Conservation (phyloP, 2,329 filamentous ascomycete species). For the Mycosphaerella sp. region DNA sequence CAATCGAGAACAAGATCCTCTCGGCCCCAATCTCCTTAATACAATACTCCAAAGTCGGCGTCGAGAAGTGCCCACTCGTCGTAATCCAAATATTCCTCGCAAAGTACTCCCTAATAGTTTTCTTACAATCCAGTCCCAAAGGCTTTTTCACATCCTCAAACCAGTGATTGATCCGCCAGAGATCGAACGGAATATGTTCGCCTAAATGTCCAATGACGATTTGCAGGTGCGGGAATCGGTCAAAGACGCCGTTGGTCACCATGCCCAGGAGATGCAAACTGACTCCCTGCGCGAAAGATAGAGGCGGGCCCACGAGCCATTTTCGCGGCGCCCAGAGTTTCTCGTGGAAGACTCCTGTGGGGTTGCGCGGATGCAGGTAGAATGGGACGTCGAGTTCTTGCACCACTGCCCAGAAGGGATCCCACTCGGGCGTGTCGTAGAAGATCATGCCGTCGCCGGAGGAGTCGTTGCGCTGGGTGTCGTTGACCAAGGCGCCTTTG, state of each 20-base stretch:
- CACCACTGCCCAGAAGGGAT: constrained; percentile 55
- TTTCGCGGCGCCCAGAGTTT: constrained; percentile 54
- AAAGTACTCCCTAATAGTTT: constrained; percentile 49
- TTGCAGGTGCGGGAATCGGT: constrained; percentile 44
- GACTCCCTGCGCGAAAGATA: constrained; percentile 55
- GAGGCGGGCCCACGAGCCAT: constrained; percentile 55
- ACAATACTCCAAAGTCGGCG: constrained; percentile 47
- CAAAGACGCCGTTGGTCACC: constrained; percentile 48
- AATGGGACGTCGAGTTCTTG: constrained; percentile 58
- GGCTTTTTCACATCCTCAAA: constrained; percentile 53
- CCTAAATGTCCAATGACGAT: constrained; percentile 46
- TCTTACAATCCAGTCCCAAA: constrained; percentile 45
- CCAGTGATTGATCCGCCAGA: constrained; percentile 46
- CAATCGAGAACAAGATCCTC: constrained; percentile 30
- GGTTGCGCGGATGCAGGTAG: constrained; percentile 54
- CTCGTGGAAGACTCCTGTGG: constrained; percentile 48
- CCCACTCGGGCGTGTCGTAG: constrained; percentile 57
- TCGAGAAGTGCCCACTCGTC: constrained; percentile 53
- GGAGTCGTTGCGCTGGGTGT: constrained; percentile 48
- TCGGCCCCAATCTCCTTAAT: constrained; percentile 42
- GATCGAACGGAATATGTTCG: constrained; percentile 47
- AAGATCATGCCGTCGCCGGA: constrained; percentile 59
- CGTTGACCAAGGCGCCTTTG: constrained; percentile 34
- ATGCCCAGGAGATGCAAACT: constrained; percentile 52
- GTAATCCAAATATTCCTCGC: constrained; percentile 53